A percentile compares a stretch with the other conserved stretches of the same genome.
Conservation (phyloP, 73 alveolate species). For the Paramecium biaurelia region DNA sequence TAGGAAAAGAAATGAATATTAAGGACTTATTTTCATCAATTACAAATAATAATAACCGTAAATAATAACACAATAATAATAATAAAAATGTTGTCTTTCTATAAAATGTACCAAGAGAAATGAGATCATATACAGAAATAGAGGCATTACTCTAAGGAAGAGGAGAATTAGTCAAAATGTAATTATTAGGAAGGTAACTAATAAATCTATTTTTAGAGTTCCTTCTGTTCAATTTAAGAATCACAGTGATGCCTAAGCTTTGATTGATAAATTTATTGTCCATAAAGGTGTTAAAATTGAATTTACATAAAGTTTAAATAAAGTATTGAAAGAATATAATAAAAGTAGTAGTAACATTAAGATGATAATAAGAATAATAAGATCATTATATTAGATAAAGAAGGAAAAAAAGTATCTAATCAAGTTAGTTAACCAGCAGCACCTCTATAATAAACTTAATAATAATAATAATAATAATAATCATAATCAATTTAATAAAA, state of each 20-base stretch:
- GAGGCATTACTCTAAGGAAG: background rate
- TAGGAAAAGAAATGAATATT: background rate
- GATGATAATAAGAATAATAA: background rate
- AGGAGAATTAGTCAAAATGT: slow-evolving; percentile 9
- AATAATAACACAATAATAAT: background rate
- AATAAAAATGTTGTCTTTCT: slow-evolving; percentile 18
- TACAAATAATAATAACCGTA: background rate
- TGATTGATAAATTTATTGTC: slow-evolving; percentile 36
- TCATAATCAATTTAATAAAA: background rate
- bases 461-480: background rate
- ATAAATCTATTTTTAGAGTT: background rate
- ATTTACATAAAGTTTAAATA: background rate
- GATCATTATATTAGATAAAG: background rate
- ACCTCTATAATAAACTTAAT: background rate
- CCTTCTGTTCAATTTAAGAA: slow-evolving; percentile 11
- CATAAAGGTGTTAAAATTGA: slow-evolving; percentile 46
- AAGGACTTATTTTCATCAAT: background rate
- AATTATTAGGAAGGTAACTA: background rate
- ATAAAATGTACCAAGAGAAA: slow-evolving; percentile 35
- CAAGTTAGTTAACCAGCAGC: background rate
- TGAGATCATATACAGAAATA: background rate
- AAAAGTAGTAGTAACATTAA: background rate
- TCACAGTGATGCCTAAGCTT: slow-evolving; percentile 4
- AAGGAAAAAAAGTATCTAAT: background rate
- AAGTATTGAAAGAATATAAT: background rate